Conservation (phyloP, 805 yeast species). For the Metschnikowia sp. region DNA sequence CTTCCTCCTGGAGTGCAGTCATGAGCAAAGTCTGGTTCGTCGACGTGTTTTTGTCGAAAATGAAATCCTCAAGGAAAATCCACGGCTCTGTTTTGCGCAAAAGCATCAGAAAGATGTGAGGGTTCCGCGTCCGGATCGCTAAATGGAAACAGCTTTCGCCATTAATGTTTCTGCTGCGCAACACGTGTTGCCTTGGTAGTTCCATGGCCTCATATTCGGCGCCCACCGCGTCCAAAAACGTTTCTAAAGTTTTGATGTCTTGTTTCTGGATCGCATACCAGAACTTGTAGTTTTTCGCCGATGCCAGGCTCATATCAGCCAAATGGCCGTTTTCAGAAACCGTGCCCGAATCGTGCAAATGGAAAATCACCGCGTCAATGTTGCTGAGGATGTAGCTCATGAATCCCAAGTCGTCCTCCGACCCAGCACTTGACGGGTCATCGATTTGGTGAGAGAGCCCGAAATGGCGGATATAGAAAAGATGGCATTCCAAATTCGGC, state of each 20-base stretch:
- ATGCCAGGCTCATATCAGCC: conserved; percentile 35
- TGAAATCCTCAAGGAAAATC: conserved; percentile 63
- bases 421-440: background rate
- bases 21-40: conserved; percentile 55
- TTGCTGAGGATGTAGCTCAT: conserved; percentile 79
- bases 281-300: conserved; percentile 48
- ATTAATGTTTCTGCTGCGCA: conserved; percentile 25
- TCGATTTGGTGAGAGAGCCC: conserved; percentile 25
- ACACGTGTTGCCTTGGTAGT: conserved; percentile 23
- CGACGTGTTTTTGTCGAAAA: conserved; percentile 56
- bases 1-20: conserved; percentile 57
- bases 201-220: conserved; percentile 10
- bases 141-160: conserved; percentile 75
- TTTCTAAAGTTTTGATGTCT: conserved; percentile 20
- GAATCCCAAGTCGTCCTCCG: conserved; percentile 46
- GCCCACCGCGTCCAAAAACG: conserved; percentile 14
- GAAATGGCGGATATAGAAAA: conserved; percentile 64
- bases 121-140: conserved; percentile 51
- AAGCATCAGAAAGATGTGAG: conserved; percentile 43
- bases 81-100: conserved; percentile 43
- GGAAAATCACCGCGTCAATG: conserved; percentile 74
- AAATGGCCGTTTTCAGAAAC: conserved; percentile 26
- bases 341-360: conserved; percentile 34
- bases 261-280: conserved; percentile 48
- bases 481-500: conserved; percentile 55